Evolutionary conservation across 129 eudicot genomes (phyloP), one percentile per base, ranked within the genome.

Genomic region (Lonicera japonica): DNA sequence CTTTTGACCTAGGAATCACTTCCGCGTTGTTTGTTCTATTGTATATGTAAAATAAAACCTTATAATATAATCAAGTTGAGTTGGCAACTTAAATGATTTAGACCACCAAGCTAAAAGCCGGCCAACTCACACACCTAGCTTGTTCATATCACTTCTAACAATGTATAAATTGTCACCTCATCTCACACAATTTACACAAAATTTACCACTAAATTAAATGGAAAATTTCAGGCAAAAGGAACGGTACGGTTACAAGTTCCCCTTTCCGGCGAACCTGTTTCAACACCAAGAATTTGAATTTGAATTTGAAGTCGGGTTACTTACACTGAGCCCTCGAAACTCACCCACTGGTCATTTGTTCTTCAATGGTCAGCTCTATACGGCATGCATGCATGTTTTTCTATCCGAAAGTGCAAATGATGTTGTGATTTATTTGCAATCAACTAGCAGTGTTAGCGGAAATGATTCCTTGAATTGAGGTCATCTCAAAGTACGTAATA

Each of bases 331-430:
- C 18, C 61, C 76, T 0, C 76, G 71, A 15, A 52, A 58, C 22
- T 79, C 84, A 10, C 84, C 84, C 2, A 90, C 95, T 9, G 95
- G 83, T 77, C 90, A 83, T 21, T 58, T 86, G 25, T 83, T 86
- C 79, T 66, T 62, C 73, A 86, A 86, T 53, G 95, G 95, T 15
- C 74, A 65, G 46, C 74, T 86, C 5, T 68, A n/a, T 83, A 25
- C 95, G 75, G 15, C 90, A 83, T 58, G 64, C 52, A 38, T 86
- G 15, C 90, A 83, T 58, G 64, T 51, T 46, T 86, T 86, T 58
- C 90, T 87, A 0, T 13, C 20, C 3, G 80, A 69, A 25, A 73
- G 75, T 0, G 15, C 75, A 8, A 73, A 34, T 25, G 41, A 24
- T 54, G 36, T 29, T 15, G 8, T n/a, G 8, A 52, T 23, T 57